These are phyloP conservation scores for Croton setiger DNA, from an alignment of 441 rosid genomes.

Conservation along the genomic window DNA sequence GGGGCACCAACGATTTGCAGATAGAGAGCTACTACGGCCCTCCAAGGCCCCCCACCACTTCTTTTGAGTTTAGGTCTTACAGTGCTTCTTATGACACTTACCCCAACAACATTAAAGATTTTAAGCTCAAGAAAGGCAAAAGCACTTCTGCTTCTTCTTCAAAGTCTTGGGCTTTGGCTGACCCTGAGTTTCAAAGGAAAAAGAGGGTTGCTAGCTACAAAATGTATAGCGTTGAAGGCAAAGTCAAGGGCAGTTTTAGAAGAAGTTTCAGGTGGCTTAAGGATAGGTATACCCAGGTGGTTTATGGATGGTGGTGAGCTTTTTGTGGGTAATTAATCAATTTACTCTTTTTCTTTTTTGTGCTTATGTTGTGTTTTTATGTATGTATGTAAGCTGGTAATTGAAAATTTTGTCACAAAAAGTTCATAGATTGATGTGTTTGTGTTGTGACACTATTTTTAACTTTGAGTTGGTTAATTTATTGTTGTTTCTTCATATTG, in stretches of 20 bases:
- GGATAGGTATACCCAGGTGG: constrained; percentile 57
- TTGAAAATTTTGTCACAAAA: constrained; percentile 4
- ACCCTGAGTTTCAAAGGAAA: constrained; percentile 84
- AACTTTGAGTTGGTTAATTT: constrained; percentile 9
- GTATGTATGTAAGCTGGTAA: constrained; percentile 21
- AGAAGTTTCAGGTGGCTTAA: constrained; percentile 88
- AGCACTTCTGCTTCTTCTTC: constrained; percentile 41
- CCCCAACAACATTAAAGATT: constrained; percentile 23
- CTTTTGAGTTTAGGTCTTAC: constrained; percentile 53
- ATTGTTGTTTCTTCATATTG: not conserved
- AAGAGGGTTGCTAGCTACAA: constrained; percentile 87
- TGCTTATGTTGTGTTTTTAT: constrained; percentile 1
- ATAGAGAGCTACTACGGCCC: constrained; percentile 46
- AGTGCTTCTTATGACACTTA: constrained; percentile 44
- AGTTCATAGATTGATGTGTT: constrained; percentile 8
- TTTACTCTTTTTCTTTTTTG: not conserved
- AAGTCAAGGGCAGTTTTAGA: constrained; percentile 71
- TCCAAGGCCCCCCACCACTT: constrained; percentile 23
- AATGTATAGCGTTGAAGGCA: constrained; percentile 79
- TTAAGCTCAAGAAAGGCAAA: constrained; percentile 53
- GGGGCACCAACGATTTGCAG: constrained; percentile 42
- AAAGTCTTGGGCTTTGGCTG: constrained; percentile 50
- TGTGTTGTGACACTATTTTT: constrained; percentile 11
- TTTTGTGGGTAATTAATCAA: not conserved
- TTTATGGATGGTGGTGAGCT: constrained; percentile 80